These are phyloP conservation scores for Mitragyna speciosa DNA, from an alignment of 257 asterid genomes.

Conservation along the genomic window DNA sequence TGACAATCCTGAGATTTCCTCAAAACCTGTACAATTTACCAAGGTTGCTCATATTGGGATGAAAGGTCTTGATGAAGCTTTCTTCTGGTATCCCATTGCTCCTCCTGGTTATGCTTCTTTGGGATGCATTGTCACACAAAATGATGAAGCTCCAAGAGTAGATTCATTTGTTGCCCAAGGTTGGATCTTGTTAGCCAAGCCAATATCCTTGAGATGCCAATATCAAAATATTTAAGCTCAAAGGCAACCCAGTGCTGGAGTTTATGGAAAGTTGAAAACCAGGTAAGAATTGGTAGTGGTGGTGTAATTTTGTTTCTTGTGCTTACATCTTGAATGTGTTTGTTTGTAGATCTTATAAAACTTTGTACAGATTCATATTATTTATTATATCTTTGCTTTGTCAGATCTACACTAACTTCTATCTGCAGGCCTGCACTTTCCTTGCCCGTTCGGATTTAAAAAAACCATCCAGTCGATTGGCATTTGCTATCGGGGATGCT, in stretches of 20 bases:
- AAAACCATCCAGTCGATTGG: conserved; percentile 82
- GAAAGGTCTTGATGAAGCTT: conserved; percentile 78
- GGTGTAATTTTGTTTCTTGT: background rate
- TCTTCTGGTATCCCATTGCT: conserved; percentile 97
- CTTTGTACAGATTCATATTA: background rate
- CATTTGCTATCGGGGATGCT: conserved; percentile 84
- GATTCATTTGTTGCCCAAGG: conserved; percentile 82
- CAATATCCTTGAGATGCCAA: conserved; percentile 76
- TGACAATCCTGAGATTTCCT: conserved; percentile 74
- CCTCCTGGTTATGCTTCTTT: conserved; percentile 95
- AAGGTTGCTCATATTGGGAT: conserved; percentile 81
- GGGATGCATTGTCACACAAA: conserved; percentile 83
- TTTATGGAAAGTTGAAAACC: conserved; percentile 97
- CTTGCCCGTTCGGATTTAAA: conserved; percentile 90
- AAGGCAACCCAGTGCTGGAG: conserved; percentile 89
- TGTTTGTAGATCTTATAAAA: conserved; percentile 13
- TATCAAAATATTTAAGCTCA: conserved; percentile 77
- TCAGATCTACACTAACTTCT: background rate
- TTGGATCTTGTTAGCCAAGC: conserved; percentile 89
- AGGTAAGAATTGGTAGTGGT: conserved; percentile 45
- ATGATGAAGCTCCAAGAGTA: conserved; percentile 69
- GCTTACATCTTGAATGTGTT: conserved; percentile 13
- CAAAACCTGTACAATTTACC: conserved; percentile 82
- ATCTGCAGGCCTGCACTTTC: conserved; percentile 85
- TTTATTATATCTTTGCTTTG: background rate